A percentile compares a stretch with the other conserved stretches of the same genome.
phyloP scores from a whole-genome alignment of 106 monocot species.

The Vanilla planifolia region DNA sequence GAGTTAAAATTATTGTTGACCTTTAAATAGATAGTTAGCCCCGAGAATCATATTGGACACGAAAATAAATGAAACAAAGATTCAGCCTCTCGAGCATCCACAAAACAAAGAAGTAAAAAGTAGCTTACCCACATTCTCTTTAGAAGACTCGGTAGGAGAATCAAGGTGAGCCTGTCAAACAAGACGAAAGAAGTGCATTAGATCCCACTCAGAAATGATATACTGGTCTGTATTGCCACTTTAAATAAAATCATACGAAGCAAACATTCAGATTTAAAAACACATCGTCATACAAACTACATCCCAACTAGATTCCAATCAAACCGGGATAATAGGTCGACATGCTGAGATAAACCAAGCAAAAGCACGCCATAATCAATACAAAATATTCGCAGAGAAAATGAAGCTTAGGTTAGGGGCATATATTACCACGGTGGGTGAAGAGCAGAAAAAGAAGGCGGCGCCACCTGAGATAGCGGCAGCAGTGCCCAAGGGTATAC shows the following conservation, averaged over 20 bases:
- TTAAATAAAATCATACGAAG: not conserved
- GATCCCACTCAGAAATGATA: not conserved
- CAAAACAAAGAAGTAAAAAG: not conserved
- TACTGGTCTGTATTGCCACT: not conserved
- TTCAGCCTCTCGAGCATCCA: not conserved
- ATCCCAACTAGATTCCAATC: not conserved
- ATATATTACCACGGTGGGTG: constrained; percentile 23
- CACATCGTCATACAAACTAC: no score
- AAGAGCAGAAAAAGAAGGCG: constrained; percentile 33
- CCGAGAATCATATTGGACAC: not conserved
- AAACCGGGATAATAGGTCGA: not conserved
- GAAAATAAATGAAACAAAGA: not conserved
- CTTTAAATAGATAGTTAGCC: no score
- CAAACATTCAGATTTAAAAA: no score
- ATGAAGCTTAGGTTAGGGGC: no score
- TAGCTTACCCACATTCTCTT: constrained; percentile 59
- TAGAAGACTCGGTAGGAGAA: constrained; percentile 23
- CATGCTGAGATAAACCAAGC: not conserved
- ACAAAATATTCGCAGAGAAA: no score
- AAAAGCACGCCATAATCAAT: no score
- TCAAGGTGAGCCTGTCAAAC: constrained; percentile 58
- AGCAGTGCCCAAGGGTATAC: constrained; percentile 33
- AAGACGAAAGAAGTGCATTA: not conserved
- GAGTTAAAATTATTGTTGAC: not conserved
- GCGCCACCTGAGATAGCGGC: constrained; percentile 45